These are phyloP conservation scores for Ceraceosorus bombacis DNA, from an alignment of 1,284 basidiomycete genomes.

Conservation along the genomic window DNA sequence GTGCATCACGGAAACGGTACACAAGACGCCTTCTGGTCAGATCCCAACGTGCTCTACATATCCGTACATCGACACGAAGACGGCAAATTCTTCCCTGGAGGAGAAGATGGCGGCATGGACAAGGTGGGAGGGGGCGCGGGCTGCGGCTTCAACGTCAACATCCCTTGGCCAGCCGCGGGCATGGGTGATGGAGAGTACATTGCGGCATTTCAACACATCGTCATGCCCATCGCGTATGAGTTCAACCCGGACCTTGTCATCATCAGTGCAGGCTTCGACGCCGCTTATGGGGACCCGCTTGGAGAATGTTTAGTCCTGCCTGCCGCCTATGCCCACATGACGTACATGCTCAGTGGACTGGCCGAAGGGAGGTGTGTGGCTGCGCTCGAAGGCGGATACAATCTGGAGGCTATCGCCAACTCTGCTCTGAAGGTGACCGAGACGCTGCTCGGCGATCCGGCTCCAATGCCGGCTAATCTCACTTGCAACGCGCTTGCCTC, in stretches of 20 bases:
- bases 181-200: constrained; percentile 96
- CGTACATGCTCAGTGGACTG: constrained; percentile 83
- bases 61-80: constrained; percentile 92
- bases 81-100: constrained; percentile 75
- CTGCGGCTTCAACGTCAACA: constrained; percentile 72
- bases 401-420: constrained; percentile 75
- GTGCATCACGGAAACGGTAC: constrained; percentile 99
- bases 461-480: constrained; percentile 60
- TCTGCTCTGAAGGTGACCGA: constrained; percentile 80
- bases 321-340: constrained; percentile 96
- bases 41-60: constrained; percentile 84
- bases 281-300: constrained; percentile 82
- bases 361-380: constrained; percentile 83
- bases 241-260: constrained; percentile 93
- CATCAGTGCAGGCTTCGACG: constrained; percentile 96
- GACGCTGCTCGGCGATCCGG: constrained; percentile 75
- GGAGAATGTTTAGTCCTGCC: constrained; percentile 86
- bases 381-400: constrained; percentile 95
- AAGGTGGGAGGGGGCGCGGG: constrained; percentile 77
- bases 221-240: constrained; percentile 96
- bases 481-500: constrained; percentile 69
- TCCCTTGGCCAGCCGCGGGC: constrained; percentile 82
- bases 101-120: constrained; percentile 74
- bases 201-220: constrained; percentile 85
- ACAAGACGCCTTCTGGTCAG: constrained; percentile 86